Base-by-base conservation (phyloP, 257 asterid genomes). In the Linaria vulgaris region DNA sequence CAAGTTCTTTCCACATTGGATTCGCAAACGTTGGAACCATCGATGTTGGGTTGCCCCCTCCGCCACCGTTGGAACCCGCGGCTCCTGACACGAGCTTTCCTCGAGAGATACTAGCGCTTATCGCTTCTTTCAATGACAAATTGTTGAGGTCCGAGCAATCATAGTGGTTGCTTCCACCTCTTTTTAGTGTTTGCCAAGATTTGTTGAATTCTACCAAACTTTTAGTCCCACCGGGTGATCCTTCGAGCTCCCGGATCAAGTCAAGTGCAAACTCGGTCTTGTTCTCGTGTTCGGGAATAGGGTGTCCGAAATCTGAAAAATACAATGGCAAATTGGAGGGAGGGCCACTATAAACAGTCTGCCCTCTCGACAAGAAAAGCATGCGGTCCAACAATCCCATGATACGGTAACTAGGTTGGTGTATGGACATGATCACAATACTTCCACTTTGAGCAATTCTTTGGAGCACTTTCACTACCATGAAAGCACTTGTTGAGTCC, bases 371-470 rank as follows among this genome's bases (percentile, higher is more conserved):
- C 66, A 91, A 69, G 31, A 91, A 85, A 0, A 91, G 78, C 79
- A 91, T 60, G 3, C 81, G 79, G 47, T 90, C 91, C 38, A 88
- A 37, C 45, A 90, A 39, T 0, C 95, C 82, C 0, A 91, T 75
- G 45, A 87, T 84, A 9, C 96, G 80, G 24, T 85, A 80, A 56
- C 96, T 87, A 21, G 95, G 97, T 46, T 87, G 97, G 67, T 90
- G 97, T 6, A 90, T 69, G 15, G 97, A 90, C 95, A 85, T 87
- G 55, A 90, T 82, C 0, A 87, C 95, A 0, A 87, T 70, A 48
- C 95, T 87, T 41, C 97, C 97, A 25, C 95, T 85, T 56, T 79
- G 88, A 1, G 97, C 97, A 49, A 90, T 90, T 11, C 87, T 63
- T 60, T 87, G 86, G n/a, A 90, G 59, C 1, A 85, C 97, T 61